Conservation (phyloP, 176 grass and related monocot genomes). For the Avena eriantha region DNA sequence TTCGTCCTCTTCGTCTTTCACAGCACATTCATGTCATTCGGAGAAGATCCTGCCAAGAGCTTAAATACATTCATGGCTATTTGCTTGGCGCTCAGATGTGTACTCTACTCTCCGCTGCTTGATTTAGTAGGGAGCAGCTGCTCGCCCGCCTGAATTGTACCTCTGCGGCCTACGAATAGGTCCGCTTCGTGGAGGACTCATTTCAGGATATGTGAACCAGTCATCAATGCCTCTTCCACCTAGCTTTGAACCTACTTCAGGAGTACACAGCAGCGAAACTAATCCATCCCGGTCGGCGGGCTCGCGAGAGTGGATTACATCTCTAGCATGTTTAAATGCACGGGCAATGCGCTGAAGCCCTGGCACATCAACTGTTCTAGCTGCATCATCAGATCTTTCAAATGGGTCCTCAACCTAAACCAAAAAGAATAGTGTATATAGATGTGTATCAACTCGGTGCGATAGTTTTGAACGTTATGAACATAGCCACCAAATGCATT, state of each 20-base stretch:
- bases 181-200: neutral
- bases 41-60: too few species aligned
- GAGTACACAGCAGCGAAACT: slow-evolving; percentile 55
- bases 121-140: too few species aligned
- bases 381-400: slow-evolving; percentile 67
- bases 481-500: slow-evolving; percentile 11
- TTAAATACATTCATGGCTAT: too few species aligned
- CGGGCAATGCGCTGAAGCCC: slow-evolving; percentile 47
- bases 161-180: neutral
- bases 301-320: slow-evolving; percentile 27
- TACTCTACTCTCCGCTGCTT: too few species aligned
- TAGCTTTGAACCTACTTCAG: slow-evolving; percentile 50
- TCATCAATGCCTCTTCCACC: slow-evolving; percentile 34
- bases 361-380: slow-evolving; percentile 51
- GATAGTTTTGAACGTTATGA: slow-evolving; percentile 1
- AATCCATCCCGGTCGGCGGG: slow-evolving; percentile 41
- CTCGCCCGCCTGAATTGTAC: neutral
- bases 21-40: too few species aligned
- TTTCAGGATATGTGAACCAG: slow-evolving; percentile 6
- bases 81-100: too few species aligned
- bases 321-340: slow-evolving; percentile 41
- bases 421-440: slow-evolving; percentile 7
- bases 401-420: slow-evolving; percentile 76
- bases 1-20: too few species aligned
- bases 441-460: slow-evolving; percentile 17